Base-by-base conservation (phyloP, 495 filamentous ascomycete species). In the Hypomontagnella submonticulosa region DNA sequence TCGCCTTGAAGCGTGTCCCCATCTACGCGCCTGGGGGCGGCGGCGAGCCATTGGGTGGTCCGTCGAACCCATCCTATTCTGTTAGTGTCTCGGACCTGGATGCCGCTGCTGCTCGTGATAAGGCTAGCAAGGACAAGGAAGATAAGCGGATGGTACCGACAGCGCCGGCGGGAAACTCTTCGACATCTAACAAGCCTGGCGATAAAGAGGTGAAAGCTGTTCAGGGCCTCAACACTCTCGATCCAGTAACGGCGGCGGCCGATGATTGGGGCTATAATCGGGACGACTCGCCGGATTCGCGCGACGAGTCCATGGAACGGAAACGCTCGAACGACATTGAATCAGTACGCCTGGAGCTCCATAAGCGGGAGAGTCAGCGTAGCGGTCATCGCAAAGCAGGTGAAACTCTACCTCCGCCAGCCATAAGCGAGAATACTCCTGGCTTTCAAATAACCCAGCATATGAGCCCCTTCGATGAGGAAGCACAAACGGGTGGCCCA, bases 11-110 rank as follows among this genome's bases (percentile, higher is more conserved):
- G 76, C 90, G 88, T 75, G 85, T 99, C 12, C 92, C 92, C 4
- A 96, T 99, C 71, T 88, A 93, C 67, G 87, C 77, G 19, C 93
- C 94, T 60, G 93, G 91, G 23, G 90, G 85, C 34, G 90, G 88
- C 41, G 81, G 81, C 59, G 87, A 90, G 30, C 66, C 83, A 15
- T 77, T 92, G 0, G 92, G 92, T 15, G 88, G 86, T 32, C 82
- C 83, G 10, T 82, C 79, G 16, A 90, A 92, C 69, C 92, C 92
- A 0, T 75, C 81, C 4, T 96, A 92, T 75, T 85, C 84, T 34
- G 92, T 96, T n/a, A 72, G 85, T 5, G 83, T 96, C 52, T 76
- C 85, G 2, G 88, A 93, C 52, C 79, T 83, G 2, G 82, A 86
- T 27, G 89, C 90, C 6, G 78, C 82, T 18, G 71, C 80, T 4